phyloP scores from a whole-genome alignment of 768 basidiomycete species.

The Russula emetica region DNA sequence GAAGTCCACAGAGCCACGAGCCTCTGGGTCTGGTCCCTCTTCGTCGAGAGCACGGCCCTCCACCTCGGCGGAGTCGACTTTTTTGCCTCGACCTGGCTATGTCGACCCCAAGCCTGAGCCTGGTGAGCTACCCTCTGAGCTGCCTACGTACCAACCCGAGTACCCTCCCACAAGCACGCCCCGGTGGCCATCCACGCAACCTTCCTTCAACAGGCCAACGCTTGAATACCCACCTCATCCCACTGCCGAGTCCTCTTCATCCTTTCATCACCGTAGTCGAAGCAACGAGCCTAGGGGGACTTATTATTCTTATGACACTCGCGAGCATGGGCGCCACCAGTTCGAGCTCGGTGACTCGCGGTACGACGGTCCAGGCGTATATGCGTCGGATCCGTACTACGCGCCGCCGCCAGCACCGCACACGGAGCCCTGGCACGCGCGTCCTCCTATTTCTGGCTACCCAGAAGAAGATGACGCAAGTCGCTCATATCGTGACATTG shows the following conservation, averaged over 20 bases:
- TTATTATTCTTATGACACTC: conserved; percentile 1
- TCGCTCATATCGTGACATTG: background rate
- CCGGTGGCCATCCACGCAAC: background rate
- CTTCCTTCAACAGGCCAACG: background rate
- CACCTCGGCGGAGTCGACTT: background rate
- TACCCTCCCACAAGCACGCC: background rate
- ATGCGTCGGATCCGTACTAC: conserved; percentile 19
- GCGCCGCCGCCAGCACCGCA: conserved; percentile 17
- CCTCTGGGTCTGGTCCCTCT: background rate
- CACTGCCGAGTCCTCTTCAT: background rate
- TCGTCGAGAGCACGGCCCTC: background rate
- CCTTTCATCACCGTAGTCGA: background rate
- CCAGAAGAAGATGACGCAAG: background rate
- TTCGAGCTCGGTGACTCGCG: conserved; percentile 20
- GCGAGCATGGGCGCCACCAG: conserved; percentile 20
- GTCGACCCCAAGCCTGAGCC: conserved; percentile 17
- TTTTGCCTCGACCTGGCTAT: conserved; percentile 28
- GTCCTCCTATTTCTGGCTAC: background rate
- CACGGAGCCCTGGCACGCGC: conserved; percentile 17
- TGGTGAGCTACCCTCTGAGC: conserved; percentile 15
- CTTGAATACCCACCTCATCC: background rate
- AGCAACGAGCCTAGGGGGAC: background rate
- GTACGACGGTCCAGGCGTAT: conserved; percentile 13
- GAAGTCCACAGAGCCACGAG: background rate
- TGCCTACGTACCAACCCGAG: background rate